Evolutionary conservation across 2,329 filamentous ascomycete species (phyloP).

Genomic region (Botrytis aclada): DNA sequence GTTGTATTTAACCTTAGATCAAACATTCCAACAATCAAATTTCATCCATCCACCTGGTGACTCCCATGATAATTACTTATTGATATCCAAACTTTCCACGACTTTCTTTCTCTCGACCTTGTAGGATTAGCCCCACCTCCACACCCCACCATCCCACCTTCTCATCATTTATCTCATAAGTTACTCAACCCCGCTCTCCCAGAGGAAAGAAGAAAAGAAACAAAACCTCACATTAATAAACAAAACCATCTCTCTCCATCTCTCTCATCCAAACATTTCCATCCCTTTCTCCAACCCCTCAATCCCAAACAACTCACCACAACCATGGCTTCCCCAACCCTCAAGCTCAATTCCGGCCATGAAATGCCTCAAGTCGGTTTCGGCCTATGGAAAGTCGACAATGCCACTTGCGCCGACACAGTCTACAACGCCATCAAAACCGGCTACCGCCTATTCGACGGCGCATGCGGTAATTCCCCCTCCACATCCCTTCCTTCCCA

Average conservation of each 20-base stretch:
- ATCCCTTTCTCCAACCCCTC: not conserved
- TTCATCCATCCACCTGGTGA: not conserved
- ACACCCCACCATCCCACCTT: not conserved
- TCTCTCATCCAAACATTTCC: not conserved
- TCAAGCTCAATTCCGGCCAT: conserved; percentile 48
- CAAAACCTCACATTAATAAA: not conserved
- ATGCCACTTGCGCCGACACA: conserved; percentile 59
- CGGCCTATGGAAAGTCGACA: conserved; percentile 69
- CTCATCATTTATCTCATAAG: not conserved
- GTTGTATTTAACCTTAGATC: not conserved
- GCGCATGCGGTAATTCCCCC: conserved; percentile 50
- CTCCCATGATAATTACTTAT: no score
- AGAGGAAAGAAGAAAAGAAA: not conserved
- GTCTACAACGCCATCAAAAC: conserved; percentile 65
- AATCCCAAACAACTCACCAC: not conserved
- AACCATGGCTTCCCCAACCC: conserved; percentile 38
- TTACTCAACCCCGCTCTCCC: not conserved
- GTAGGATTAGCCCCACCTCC: not conserved
- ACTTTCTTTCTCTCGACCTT: not conserved
- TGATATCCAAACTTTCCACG: not conserved
- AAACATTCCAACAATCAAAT: not conserved
- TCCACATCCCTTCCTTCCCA: not conserved
- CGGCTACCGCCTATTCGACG: conserved; percentile 59
- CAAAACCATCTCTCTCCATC: not conserved
- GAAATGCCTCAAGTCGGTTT: conserved; percentile 61